These are phyloP conservation scores for Flaveria brownii DNA, from an alignment of 129 eudicot genomes.

Conservation along the genomic window DNA sequence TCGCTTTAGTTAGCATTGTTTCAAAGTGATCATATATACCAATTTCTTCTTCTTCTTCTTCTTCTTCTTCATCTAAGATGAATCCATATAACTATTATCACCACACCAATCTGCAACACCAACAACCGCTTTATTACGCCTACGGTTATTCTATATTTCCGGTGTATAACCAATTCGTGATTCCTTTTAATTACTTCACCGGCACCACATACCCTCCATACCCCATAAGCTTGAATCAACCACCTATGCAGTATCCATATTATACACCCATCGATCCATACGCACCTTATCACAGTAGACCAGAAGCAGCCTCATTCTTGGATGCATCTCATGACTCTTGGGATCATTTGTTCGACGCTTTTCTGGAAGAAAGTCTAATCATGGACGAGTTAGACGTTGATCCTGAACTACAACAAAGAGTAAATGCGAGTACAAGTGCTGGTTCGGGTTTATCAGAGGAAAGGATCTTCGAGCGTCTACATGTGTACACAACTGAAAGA, in stretches of 20 bases:
- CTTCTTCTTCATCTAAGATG: neutral
- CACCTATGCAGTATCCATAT: neutral
- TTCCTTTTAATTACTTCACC: neutral
- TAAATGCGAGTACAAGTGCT: neutral
- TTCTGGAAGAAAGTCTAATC: neutral
- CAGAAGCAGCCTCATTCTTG: neutral
- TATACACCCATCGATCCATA: neutral
- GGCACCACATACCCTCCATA: neutral
- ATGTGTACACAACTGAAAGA: neutral
- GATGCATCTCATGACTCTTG: neutral
- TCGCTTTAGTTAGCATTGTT: too few species aligned
- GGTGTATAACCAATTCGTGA: neutral
- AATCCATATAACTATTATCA: neutral
- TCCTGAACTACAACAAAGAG: neutral
- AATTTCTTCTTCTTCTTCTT: neutral
- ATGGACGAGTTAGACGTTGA: neutral
- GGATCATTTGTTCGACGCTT: neutral
- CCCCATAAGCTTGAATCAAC: neutral
- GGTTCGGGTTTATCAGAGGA: constrained; percentile 1
- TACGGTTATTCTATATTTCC: neutral
- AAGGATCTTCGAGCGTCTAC: neutral
- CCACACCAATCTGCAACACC: neutral
- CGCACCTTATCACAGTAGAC: neutral
- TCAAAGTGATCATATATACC: too few species aligned
- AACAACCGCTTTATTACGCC: neutral